phyloP scores from a whole-genome alignment of 768 basidiomycete species.

The Sporobolomyces pararoseus region DNA sequence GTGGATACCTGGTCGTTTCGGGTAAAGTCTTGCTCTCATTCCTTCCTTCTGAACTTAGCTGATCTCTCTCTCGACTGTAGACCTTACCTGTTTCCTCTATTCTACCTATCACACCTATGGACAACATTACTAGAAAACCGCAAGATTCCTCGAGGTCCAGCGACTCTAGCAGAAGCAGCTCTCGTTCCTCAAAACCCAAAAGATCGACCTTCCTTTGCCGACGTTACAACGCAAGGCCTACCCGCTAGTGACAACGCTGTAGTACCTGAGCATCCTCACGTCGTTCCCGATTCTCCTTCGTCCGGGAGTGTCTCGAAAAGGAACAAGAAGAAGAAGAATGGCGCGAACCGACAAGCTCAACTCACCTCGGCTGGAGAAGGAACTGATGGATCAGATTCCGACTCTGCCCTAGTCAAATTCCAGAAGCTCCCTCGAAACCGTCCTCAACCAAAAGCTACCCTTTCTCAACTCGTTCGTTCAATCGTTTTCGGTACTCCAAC shows the following conservation, averaged over 20 bases:
- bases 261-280: constrained; percentile 27
- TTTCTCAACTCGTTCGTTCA: no score
- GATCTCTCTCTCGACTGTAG: neutral
- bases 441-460: constrained; percentile 11
- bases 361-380: neutral
- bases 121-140: constrained; percentile 4
- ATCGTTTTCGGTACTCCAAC: no score
- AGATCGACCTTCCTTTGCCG: constrained; percentile 30
- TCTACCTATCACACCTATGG: constrained; percentile 21
- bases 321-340: constrained; percentile 26
- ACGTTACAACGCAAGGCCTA: constrained; percentile 14
- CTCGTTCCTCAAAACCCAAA: constrained; percentile 21
- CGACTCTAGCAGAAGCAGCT: constrained; percentile 29
- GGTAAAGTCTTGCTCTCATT: neutral
- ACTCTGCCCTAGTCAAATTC: constrained; percentile 17
- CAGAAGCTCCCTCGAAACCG: constrained; percentile 28
- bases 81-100: constrained; percentile 22
- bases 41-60: neutral
- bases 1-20: constrained; percentile 35
- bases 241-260: constrained; percentile 7
- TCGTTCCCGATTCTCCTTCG: constrained; percentile 11
- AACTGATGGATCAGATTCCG: constrained; percentile 14
- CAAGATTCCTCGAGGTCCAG: constrained; percentile 11
- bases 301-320: constrained; percentile 7
- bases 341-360: neutral